These are phyloP conservation scores for Grosmannia penicillata DNA, from an alignment of 2,329 filamentous ascomycete genomes.

Conservation along the genomic window DNA sequence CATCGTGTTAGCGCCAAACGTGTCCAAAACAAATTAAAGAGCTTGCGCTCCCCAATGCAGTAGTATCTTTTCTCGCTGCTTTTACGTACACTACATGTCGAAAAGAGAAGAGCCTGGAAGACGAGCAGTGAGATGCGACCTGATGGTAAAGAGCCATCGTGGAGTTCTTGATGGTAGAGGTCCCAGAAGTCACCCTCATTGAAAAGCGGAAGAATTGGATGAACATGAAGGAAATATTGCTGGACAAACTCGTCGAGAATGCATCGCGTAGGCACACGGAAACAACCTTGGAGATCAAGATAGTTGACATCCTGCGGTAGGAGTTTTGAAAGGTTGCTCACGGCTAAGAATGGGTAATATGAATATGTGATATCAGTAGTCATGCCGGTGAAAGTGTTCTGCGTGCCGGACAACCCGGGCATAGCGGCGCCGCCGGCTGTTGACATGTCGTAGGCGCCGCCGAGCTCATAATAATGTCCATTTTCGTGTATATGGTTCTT, in stretches of 20 bases:
- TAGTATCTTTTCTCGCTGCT: neutral
- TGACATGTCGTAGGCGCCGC: too few relatives aligned
- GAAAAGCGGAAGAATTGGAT: slow-evolving; percentile 26
- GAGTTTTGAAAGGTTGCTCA: slow-evolving; percentile 22
- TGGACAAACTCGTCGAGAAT: slow-evolving; percentile 32
- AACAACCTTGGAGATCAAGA: slow-evolving; percentile 28
- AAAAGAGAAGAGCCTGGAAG: slow-evolving; percentile 29
- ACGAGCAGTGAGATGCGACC: slow-evolving; percentile 24
- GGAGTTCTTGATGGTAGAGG: slow-evolving; percentile 17
- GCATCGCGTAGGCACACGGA: slow-evolving; percentile 25
- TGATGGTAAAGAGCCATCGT: slow-evolving; percentile 14
- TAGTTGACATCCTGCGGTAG: slow-evolving; percentile 31
- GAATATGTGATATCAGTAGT: slow-evolving; percentile 18
- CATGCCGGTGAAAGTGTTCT: neutral
- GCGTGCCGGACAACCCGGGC: neutral
- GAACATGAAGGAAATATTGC: slow-evolving; percentile 32
- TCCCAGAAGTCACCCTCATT: slow-evolving; percentile 35
- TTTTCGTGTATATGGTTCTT: too few relatives aligned
- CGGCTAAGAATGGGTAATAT: slow-evolving; percentile 26
- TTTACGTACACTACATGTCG: slow-evolving; percentile 1
- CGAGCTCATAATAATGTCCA: too few relatives aligned
- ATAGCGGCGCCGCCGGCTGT: too few relatives aligned
- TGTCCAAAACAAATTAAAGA: too few relatives aligned
- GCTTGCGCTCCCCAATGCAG: too few relatives aligned
- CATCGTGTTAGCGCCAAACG: too few relatives aligned